phyloP scores from a whole-genome alignment of 805 yeast genomes.

The Dipodascus geniculatus region DNA sequence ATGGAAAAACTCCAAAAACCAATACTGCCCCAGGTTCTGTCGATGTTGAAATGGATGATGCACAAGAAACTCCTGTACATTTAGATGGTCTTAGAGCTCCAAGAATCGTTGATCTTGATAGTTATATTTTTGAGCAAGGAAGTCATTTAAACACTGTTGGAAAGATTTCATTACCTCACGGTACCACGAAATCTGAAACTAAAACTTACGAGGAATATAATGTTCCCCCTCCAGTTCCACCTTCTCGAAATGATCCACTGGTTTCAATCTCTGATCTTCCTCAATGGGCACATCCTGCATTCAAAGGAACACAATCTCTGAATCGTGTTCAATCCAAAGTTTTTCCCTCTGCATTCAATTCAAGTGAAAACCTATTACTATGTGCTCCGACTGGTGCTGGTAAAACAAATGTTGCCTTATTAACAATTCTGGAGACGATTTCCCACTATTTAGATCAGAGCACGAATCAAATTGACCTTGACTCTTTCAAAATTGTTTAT shows the following conservation, averaged over 20 bases:
- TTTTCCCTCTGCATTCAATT: conserved; percentile 61
- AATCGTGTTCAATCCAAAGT: conserved; percentile 80
- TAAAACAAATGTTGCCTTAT: conserved; percentile 91
- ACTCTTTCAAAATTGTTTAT: conserved; percentile 66
- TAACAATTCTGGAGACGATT: conserved; percentile 57
- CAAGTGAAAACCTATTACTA: conserved; percentile 61
- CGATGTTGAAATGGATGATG: conserved; percentile 18
- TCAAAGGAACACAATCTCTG: conserved; percentile 54
- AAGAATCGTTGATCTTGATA: conserved; percentile 47
- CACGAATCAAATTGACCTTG: conserved; percentile 39
- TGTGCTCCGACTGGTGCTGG: conserved; percentile 99
- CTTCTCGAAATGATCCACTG: conserved; percentile 27
- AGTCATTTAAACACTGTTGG: conserved; percentile 53
- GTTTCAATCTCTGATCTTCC: conserved; percentile 59
- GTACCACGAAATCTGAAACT: conserved; percentile 66
- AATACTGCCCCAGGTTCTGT: conserved; percentile 17
- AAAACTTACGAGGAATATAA: conserved; percentile 77
- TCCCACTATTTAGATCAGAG: conserved; percentile 36
- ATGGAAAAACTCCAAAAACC: conserved; percentile 16
- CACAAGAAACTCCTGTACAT: not conserved
- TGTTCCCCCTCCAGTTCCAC: conserved; percentile 70
- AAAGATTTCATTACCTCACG: conserved; percentile 66
- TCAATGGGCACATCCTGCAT: conserved; percentile 68
- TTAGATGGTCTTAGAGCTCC: conserved; percentile 22
- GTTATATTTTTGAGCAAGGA: conserved; percentile 60